Evolutionary conservation across 2,329 filamentous ascomycete genomes (phyloP).

Genomic region (Periconia sp.): DNA sequence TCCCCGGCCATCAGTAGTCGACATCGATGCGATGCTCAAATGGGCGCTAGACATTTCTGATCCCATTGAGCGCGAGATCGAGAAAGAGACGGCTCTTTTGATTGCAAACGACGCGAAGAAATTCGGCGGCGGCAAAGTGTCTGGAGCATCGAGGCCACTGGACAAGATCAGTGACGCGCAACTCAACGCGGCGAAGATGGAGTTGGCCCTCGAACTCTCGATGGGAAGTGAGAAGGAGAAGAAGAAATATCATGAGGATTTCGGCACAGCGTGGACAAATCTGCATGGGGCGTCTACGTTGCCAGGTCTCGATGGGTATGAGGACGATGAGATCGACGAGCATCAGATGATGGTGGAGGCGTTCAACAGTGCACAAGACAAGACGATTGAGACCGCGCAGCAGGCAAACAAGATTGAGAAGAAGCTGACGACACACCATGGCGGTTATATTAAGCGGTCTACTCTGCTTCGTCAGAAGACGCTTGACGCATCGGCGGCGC

Average conservation of each 20-base stretch:
- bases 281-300: conserved; percentile 60
- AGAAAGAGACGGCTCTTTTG: conserved; percentile 76
- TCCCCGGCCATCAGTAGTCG: conserved; percentile 76
- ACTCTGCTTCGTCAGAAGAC: conserved; percentile 84
- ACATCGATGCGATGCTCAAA: conserved; percentile 72
- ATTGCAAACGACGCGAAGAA: conserved; percentile 82
- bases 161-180: conserved; percentile 72
- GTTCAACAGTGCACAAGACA: conserved; percentile 77
- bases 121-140: conserved; percentile 72
- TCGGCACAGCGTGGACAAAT: conserved; percentile 57
- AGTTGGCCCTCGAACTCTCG: conserved; percentile 73
- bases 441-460: conserved; percentile 87
- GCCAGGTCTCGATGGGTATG: conserved; percentile 81
- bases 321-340: conserved; percentile 76
- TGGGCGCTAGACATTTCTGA: conserved; percentile 67
- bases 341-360: conserved; percentile 69
- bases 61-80: conserved; percentile 71
- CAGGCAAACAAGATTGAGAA: conserved; percentile 89
- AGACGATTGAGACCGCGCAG: conserved; percentile 76
- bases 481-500: conserved; percentile 71
- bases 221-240: conserved; percentile 57
- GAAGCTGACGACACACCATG: conserved; percentile 85
- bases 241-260: conserved; percentile 50
- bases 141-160: conserved; percentile 65
- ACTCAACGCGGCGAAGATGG: conserved; percentile 75